Percentiles rank a stretch among this genome's conserved stretches.
Evolutionary conservation across 352 stramenopile species (phyloP).

Genomic region (Saprolegnia parasitica): DNA sequence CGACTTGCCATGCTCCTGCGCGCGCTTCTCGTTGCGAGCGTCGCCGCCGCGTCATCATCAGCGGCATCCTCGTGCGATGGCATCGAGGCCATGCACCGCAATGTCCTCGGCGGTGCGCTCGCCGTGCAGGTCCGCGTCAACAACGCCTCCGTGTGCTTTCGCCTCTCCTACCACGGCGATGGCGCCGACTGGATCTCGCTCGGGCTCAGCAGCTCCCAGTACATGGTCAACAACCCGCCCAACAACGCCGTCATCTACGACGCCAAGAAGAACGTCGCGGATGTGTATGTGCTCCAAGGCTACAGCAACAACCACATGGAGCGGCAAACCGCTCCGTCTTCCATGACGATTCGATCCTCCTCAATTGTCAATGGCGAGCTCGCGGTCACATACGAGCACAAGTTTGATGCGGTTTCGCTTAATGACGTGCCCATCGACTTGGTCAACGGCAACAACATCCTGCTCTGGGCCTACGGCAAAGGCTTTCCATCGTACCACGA

Average conservation of each 20-base stretch:
- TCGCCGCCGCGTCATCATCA: background rate
- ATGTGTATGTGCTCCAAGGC: constrained; percentile 6
- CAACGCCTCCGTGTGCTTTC: background rate
- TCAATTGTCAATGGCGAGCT: background rate
- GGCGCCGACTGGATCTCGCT: constrained; percentile 11
- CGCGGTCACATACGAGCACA: constrained; percentile 19
- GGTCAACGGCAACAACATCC: background rate
- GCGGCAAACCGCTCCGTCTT: background rate
- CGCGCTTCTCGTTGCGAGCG: background rate
- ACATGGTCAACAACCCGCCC: constrained; percentile 20
- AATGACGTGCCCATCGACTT: constrained; percentile 13
- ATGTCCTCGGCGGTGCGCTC: background rate
- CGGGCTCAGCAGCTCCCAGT: background rate
- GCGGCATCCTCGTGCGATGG: background rate
- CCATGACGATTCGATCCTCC: background rate
- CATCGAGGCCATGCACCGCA: background rate
- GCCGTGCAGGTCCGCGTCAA: background rate
- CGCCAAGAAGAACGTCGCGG: background rate
- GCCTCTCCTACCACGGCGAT: background rate
- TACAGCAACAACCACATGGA: background rate
- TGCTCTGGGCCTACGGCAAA: constrained; percentile 7
- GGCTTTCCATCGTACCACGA: constrained; percentile 8
- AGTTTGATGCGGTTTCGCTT: background rate
- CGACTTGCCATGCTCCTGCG: background rate
- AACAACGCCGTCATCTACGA: constrained; percentile 16